Base-by-base conservation (phyloP, 306 rosid genomes). In the Rosa chinensis region DNA sequence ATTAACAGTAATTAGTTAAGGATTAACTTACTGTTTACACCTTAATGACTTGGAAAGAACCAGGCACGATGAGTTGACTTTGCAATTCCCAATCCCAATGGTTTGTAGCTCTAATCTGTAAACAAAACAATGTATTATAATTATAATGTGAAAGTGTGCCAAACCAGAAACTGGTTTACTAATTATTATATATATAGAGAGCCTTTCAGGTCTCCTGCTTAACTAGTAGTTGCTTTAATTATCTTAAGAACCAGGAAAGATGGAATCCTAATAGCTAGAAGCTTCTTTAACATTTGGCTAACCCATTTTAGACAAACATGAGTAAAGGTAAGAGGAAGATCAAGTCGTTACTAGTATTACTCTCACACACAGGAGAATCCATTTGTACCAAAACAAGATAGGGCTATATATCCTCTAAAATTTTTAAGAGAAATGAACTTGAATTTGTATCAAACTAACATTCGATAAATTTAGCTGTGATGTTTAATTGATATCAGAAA, bases 31-130 rank as follows among this genome's bases (percentile, higher is more conserved):
- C 59, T 62, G 28, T 12, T 67, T 32, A 28, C 43, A n/a, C 74
- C 44, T 64, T 55, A 71, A 42, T 77, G 74, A 25, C 78, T 40
- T 63, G 73, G 73, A 77, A 82, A 82, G 35, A 37, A 48, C 49
- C 56, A 23, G 28, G 17, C 28, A 35, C 3, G n/a, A 35, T 7
- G n/a, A 64, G 72, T 78, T 67, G 77, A 82, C 82, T 32, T 67
- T 28, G 75, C 17, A 32, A 37, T 52, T 73, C 49, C 40, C 72
- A 23, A 56, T 48, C 61, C 72, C 42, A 68, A 62, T 42, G 53
- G 18, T 49, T 78, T 17, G 10, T 61, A 1, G 53, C 47, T 59
- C 35, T 23, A 42, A 20, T 11, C 4, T 53, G 21, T 53, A 53
- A 53, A 67, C 25, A 67, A 72, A 6, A 16, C 58, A 25, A 28